A percentile compares a stretch with the other conserved stretches of the same genome.
These are phyloP conservation scores for Gloeopeniophorella convolvens DNA, from an alignment of 768 basidiomycete species.

Conservation along the genomic window DNA sequence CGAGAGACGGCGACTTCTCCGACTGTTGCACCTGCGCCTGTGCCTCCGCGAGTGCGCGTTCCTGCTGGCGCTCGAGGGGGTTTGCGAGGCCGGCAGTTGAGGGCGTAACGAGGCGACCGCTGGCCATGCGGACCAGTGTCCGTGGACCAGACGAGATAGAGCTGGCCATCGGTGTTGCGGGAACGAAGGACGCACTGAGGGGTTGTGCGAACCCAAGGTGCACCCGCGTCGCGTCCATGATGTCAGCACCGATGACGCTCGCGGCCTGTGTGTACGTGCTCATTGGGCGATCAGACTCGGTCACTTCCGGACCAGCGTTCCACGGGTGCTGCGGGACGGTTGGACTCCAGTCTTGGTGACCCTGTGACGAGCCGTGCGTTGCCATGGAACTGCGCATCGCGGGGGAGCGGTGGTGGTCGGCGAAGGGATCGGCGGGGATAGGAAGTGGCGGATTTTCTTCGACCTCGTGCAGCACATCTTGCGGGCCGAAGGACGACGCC, in stretches of 20 bases:
- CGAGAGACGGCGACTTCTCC: slow-evolving; percentile 39
- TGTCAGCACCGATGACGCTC: slow-evolving; percentile 39
- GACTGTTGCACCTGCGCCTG: slow-evolving; percentile 42
- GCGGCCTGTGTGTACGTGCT: slow-evolving; percentile 54
- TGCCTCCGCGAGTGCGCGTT: slow-evolving; percentile 51
- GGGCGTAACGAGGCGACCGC: slow-evolving; percentile 55
- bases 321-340: slow-evolving; percentile 5
- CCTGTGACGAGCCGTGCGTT: slow-evolving; percentile 19
- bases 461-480: slow-evolving; percentile 51
- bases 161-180: slow-evolving; percentile 18
- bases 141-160: slow-evolving; percentile 30
- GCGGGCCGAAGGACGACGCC: slow-evolving; percentile 62
- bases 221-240: slow-evolving; percentile 61
- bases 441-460: slow-evolving; percentile 29
- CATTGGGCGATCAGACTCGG: slow-evolving; percentile 41
- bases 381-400: slow-evolving; percentile 26
- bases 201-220: slow-evolving; percentile 45
- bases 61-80: slow-evolving; percentile 60
- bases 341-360: slow-evolving; percentile 24
- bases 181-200: slow-evolving; percentile 22
- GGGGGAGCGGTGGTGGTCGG: slow-evolving; percentile 49
- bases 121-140: slow-evolving; percentile 51
- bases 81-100: slow-evolving; percentile 22
- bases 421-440: slow-evolving; percentile 48
- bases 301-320: slow-evolving; percentile 26